Conservation (phyloP, 225 moss, liverwort and hornwort species). For the Pseudoscleropodium purum region DNA sequence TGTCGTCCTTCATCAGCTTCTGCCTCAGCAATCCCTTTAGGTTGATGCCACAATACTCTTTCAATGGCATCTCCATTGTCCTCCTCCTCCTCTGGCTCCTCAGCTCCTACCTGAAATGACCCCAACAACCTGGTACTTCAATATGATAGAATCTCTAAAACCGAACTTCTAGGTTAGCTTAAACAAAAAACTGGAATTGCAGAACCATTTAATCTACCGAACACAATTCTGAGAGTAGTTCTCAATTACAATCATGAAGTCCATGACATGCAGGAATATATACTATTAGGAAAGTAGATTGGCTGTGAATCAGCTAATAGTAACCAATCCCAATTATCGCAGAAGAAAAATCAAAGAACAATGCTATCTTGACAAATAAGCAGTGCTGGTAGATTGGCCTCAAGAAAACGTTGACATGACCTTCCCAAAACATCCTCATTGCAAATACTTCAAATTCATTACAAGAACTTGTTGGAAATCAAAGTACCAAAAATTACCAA, state of each 20-base stretch:
- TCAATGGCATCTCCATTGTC: constrained; percentile 95
- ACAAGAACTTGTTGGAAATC: not conserved
- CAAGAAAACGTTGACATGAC: not conserved
- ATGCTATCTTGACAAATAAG: not conserved
- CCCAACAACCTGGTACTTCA: constrained; percentile 27
- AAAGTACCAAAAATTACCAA: not conserved
- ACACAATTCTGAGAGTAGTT: not conserved
- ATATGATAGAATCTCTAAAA: constrained; percentile 14
- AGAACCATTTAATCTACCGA: not conserved
- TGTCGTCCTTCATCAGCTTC: constrained; percentile 89
- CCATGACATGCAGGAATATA: not conserved
- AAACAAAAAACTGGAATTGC: not conserved
- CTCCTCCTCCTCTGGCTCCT: constrained; percentile 91
- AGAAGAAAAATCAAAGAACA: not conserved
- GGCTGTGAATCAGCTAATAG: not conserved
- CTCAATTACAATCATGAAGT: not conserved
- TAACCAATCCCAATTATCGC: not conserved
- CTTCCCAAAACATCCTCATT: not conserved
- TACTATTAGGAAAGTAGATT: not conserved
- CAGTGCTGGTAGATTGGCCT: not conserved
- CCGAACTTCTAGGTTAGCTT: not conserved
- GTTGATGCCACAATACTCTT: constrained; percentile 97
- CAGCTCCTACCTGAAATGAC: constrained; percentile 61
- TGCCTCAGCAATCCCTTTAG: constrained; percentile 85
- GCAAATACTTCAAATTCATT: not conserved